These are phyloP conservation scores for Phytophthora idaei DNA, from an alignment of 352 stramenopile genomes.

Conservation along the genomic window DNA sequence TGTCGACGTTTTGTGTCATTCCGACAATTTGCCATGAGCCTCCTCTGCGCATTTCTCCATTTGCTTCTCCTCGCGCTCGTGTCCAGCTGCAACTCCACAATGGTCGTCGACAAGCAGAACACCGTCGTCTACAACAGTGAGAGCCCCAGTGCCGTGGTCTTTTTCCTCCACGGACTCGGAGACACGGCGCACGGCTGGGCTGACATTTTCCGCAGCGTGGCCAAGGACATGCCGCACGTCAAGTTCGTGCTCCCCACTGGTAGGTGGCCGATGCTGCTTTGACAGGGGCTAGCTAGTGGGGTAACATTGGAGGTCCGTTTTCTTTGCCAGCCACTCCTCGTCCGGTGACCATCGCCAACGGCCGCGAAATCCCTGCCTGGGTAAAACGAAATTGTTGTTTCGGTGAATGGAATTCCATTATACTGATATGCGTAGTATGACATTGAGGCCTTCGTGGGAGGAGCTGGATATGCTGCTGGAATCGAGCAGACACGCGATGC, in stretches of 20 bases:
- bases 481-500: conserved; percentile 17
- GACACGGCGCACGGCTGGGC: conserved; percentile 89
- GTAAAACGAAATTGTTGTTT: conserved; percentile 25
- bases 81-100: conserved; percentile 16
- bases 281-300: no score
- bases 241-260: conserved; percentile 79
- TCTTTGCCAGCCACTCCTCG: conserved; percentile 60
- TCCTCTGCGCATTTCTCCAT: conserved; percentile 23
- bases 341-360: conserved; percentile 94
- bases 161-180: conserved; percentile 91
- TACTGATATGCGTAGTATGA: conserved; percentile 78
- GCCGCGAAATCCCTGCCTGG: conserved; percentile 92
- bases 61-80: conserved; percentile 18
- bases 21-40: conserved; percentile 6
- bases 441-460: conserved; percentile 91
- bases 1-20: conserved; percentile 2
- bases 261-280: conserved; percentile 14
- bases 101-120: conserved; percentile 42
- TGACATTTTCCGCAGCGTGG: conserved; percentile 54
- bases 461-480: conserved; percentile 44
- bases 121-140: conserved; percentile 35
- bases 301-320: background rate
- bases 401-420: background rate
- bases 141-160: conserved; percentile 31
- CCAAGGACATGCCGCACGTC: conserved; percentile 63